These are phyloP conservation scores for Eucalyptus virginea DNA, from an alignment of 345 rosid genomes.

Conservation along the genomic window DNA sequence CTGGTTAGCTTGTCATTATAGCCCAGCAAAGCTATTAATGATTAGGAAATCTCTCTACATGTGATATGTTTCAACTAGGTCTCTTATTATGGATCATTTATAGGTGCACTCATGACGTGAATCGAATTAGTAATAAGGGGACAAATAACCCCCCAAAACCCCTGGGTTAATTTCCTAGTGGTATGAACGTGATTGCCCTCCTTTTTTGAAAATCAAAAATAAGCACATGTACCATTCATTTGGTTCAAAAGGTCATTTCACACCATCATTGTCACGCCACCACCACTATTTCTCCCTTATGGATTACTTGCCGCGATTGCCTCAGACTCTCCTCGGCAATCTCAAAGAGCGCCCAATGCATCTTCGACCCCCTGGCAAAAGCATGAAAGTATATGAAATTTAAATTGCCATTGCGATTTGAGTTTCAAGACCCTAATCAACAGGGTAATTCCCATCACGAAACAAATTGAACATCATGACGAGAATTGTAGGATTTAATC, in stretches of 20 bases:
- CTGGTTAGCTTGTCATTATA: not conserved
- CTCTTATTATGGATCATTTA: not conserved
- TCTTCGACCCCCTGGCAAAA: not conserved
- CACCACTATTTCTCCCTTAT: not conserved
- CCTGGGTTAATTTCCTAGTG: not conserved
- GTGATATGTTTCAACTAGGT: not conserved
- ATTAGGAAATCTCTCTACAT: too few species aligned
- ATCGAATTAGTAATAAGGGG: not conserved
- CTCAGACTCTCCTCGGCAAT: not conserved
- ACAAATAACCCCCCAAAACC: not conserved
- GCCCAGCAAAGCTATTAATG: not conserved
- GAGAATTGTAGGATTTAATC: not conserved
- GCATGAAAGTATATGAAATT: not conserved
- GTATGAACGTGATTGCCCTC: not conserved
- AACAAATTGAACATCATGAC: not conserved
- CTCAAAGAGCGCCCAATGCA: not conserved
- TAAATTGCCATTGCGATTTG: not conserved
- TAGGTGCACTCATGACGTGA: accelerated
- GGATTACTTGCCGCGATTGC: not conserved
- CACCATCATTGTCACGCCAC: not conserved
- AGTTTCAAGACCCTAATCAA: not conserved
- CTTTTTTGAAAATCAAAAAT: not conserved
- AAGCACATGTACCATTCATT: not conserved
- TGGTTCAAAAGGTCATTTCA: not conserved
- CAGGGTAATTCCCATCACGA: not conserved